Conservation (phyloP, 768 basidiomycete species). For the Tulasnella sp. region DNA sequence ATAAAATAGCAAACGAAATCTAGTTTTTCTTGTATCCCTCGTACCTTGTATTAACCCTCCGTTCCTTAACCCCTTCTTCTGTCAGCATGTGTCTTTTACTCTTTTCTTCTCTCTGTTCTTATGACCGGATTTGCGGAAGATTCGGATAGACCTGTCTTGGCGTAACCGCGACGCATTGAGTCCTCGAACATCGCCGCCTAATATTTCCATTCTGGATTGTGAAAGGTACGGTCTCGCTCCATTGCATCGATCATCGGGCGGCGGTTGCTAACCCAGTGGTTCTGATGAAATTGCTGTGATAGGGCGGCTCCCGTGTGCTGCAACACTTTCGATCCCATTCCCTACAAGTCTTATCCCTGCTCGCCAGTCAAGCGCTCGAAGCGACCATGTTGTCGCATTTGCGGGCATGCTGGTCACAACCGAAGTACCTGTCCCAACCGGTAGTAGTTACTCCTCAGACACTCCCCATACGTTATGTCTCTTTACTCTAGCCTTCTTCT, state of each 20-base stretch:
- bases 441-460: too few species aligned
- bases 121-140: neutral
- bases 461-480: too few species aligned
- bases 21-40: neutral
- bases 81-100: neutral
- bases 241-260: neutral
- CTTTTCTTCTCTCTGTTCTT: neutral
- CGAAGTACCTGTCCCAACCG: neutral
- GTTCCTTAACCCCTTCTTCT: neutral
- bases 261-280: neutral
- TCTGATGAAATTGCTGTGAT: conserved; percentile 1
- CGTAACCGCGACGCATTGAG: too few species aligned
- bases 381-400: conserved; percentile 14
- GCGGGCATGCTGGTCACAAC: conserved; percentile 15
- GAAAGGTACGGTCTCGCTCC: neutral
- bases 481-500: too few species aligned
- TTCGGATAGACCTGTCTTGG: neutral
- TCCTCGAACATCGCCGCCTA: neutral
- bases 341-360: neutral
- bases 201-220: neutral
- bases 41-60: neutral
- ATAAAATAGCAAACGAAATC: neutral
- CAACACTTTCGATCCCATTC: neutral
- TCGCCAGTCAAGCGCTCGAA: neutral
- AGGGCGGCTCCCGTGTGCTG: neutral